Base-by-base conservation (phyloP, 768 basidiomycete species). In the Leccinum longicurvipes region DNA sequence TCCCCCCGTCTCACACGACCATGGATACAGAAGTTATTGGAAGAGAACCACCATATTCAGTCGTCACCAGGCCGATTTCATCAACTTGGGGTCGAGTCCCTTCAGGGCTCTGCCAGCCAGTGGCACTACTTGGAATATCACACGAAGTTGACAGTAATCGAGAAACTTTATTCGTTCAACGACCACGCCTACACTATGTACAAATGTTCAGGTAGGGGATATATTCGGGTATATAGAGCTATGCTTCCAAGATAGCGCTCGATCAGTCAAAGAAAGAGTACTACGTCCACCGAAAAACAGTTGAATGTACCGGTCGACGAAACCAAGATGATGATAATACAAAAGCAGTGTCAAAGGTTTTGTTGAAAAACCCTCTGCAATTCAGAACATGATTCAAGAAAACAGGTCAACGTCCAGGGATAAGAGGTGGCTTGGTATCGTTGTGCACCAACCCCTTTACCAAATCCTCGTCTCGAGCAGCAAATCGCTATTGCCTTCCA, bases 391-490 rank as follows among this genome's bases (percentile, higher is more conserved):
- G 36, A 36, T n/a, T 36, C 34, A 36, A 36, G 34, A 11, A 39
- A 39, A 39, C 36, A 39, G 36, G n/a, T 9, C 36, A 34, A 17
- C 34, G 17, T 36, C 17, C 34, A 31, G 5, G n/a, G 36, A 39
- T n/a, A 3, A 8, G 17, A 36, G 11, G 19, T 10, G n/a, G 36
- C 10, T 39, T 39, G n/a, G n/a, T 39, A 5, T 19, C n/a, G 36
- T 39, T 39, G 36, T 10, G n/a, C n/a, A n/a, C 10, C 36, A 11
- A 11, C n/a, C 15, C 53, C 6, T 79, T 78, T 79, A 96, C 93
- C 94, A 96, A 66, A 93, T 82, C 63, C 94, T 84, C 24, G 88
- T 88, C 72, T 91, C 86, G 15, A 96, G 81, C 66, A 98, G 75
- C 65, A 98, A 76, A 72, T 98, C 96, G 50, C 81, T 84, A 71